Base-by-base conservation (phyloP, 345 rosid species). In the Dimocarpus longan region DNA sequence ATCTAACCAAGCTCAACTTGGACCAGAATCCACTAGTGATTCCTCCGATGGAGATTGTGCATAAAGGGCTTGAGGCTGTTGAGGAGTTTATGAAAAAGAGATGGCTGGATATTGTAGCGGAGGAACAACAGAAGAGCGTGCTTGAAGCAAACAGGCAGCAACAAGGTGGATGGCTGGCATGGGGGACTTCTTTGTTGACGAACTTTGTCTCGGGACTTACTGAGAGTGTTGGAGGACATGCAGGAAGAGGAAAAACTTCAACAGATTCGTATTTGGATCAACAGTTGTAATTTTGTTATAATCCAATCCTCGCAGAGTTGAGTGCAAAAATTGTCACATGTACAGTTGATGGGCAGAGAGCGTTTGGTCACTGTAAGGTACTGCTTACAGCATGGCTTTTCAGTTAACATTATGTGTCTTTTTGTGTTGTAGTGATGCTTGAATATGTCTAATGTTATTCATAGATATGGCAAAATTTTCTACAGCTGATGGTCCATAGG, bases 21-120 rank as follows among this genome's bases (percentile, higher is more conserved):
- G 98, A 97, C 48, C 90, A 91, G 82, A 97, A 94, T 76, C 99
- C 99, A 8, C 93, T 97, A 0, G 59, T 84, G 56, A 80, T 89
- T 37, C 99, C 99, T 1, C 90, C 93, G 21, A 40, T 73, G 43
- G 97, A 92, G 78, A 81, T 94, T 19, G 93, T 86, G 39, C 87
- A 71, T 3, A 82, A 89, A 84, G 99, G 98, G 76, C 93, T 91
- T 22, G 89, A 84, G 77, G 96, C 89, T 9, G 93, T 94, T 44
- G 90, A 78, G 88, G 90, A 77, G 60, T 93, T 84, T 80, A 93
- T 97, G 97, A 85, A 85, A 26, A 91, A 87, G 80, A 93, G 93
- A 85, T 92, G 98, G 98, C 76, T 76, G 13, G 86, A 81, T 56
- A 80, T 93, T 42, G 72, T 93, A 72, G 85, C 79, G 1, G 95